Percentiles rank a stretch among this genome's conserved stretches.
phyloP scores from a whole-genome alignment of 208 protist genomes.

The Crithidia fasciculata region DNA sequence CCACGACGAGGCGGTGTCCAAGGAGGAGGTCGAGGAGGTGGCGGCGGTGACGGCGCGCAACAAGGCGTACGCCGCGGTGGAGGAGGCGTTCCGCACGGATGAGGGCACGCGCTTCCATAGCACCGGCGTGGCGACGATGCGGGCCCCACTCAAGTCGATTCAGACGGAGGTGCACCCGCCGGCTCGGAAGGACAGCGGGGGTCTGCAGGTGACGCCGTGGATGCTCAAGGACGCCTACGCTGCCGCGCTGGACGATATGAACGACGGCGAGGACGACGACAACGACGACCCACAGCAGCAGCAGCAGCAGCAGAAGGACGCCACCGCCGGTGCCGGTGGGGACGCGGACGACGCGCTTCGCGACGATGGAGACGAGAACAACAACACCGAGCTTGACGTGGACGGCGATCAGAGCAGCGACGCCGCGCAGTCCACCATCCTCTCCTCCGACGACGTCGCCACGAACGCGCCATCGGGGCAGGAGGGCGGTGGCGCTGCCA shows the following conservation, averaged over 20 bases:
- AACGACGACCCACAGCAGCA: slow-evolving; percentile 44
- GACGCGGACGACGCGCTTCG: slow-evolving; percentile 42
- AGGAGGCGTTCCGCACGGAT: slow-evolving; percentile 66
- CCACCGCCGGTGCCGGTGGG: slow-evolving; percentile 8
- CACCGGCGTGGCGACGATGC: slow-evolving; percentile 85
- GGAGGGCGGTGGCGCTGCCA: slow-evolving; percentile 11
- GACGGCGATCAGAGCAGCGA: slow-evolving; percentile 33
- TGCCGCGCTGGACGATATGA: slow-evolving; percentile 43
- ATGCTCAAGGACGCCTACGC: slow-evolving; percentile 89
- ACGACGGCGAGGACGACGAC: slow-evolving; percentile 54
- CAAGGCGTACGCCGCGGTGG: slow-evolving; percentile 43
- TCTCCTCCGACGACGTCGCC: slow-evolving; percentile 29
- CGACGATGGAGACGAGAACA: slow-evolving; percentile 49
- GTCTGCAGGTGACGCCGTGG: slow-evolving; percentile 86
- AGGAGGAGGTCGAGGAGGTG: slow-evolving; percentile 58
- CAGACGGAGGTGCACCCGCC: slow-evolving; percentile 85
- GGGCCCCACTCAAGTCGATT: slow-evolving; percentile 78
- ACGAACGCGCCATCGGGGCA: not conserved
- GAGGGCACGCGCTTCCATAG: slow-evolving; percentile 83
- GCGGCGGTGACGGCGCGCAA: slow-evolving; percentile 55
- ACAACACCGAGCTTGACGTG: slow-evolving; percentile 21
- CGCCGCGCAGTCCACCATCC: slow-evolving; percentile 43
- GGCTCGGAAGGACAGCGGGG: slow-evolving; percentile 51
- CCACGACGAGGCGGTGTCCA: slow-evolving; percentile 86
- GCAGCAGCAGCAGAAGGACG: slow-evolving; percentile 3